Base-by-base conservation (phyloP, 805 yeast genomes). In the Metschnikowia proteae region DNA sequence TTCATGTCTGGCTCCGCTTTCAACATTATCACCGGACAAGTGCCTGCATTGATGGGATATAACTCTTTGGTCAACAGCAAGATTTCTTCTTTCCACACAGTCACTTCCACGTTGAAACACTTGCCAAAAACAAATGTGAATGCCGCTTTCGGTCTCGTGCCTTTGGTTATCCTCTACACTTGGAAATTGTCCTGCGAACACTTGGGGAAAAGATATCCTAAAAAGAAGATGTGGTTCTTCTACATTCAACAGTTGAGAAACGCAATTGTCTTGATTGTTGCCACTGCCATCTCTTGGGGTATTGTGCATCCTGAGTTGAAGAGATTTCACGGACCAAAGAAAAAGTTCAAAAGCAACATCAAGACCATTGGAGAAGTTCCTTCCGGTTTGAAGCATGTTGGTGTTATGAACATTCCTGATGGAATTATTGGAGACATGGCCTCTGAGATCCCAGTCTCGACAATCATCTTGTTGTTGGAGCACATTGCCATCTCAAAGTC, bases 1-100 rank as follows among this genome's bases (percentile, higher is more conserved):
- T 91, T 90, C 73, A 91, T 91, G 92, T 79, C 92, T 31, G 97
- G 97, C 45, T 90, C 97, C 4, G 96, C 97, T 2, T 78, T 91
- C 60, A 83, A 76, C 60, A 91, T 91, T 62, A 74, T 85, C 32
- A 67, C 75, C 51, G 97, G 97, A 25, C 97, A 91, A 71, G 83
- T 91, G 5, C 96, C 97, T 4, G 85, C 75, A 4, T 74, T 91
- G 50, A 76, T 91, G 86, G 97, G 97, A 13, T 86, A 75, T 69
- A 75, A 64, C 57, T 80, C 70, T 13, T 50, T 55, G 30, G 88
- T 90, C 48, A 82, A 88, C 70, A 86, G 96, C 8, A 82, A 94
- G 68, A 78, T 61, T 1, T 73, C 90, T 0, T 74, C 96, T 5
- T 88, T 84, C 68, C 52, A 65, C 59, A 90, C 88, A 28, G 81